phyloP scores from a whole-genome alignment of 2,329 filamentous ascomycete genomes.

The Stemphylium vesicarium region DNA sequence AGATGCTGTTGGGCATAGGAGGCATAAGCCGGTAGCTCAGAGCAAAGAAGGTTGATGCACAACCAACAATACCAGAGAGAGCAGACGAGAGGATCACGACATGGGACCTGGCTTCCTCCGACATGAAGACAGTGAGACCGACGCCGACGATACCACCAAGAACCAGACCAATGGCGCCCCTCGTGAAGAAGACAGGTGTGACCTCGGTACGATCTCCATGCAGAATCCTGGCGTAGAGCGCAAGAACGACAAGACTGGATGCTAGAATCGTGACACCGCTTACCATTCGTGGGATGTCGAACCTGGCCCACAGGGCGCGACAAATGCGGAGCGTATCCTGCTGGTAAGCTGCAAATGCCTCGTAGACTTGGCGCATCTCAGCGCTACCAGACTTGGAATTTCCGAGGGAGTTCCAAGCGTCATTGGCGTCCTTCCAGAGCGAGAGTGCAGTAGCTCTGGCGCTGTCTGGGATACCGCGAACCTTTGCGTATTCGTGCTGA shows the following conservation, averaged over 20 bases:
- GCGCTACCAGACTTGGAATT: conserved; percentile 42
- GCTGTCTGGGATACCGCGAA: conserved; percentile 70
- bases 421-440: conserved; percentile 67
- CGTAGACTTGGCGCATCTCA: conserved; percentile 53
- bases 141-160: conserved; percentile 52
- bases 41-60: conserved; percentile 51
- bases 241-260: conserved; percentile 70
- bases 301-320: conserved; percentile 87
- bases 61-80: conserved; percentile 49
- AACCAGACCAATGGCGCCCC: conserved; percentile 57
- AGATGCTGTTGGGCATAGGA: conserved; percentile 75
- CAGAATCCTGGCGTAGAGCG: conserved; percentile 72
- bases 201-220: conserved; percentile 61
- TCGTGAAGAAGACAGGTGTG: conserved; percentile 59
- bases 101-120: conserved; percentile 49
- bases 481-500: conserved; percentile 79
- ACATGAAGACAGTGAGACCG: conserved; percentile 53
- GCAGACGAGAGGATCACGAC: conserved; percentile 51
- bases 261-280: conserved; percentile 76
- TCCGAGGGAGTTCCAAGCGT: conserved; percentile 56
- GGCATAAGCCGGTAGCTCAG: conserved; percentile 52
- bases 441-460: conserved; percentile 61
- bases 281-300: conserved; percentile 86
- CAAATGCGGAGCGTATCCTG: conserved; percentile 78
- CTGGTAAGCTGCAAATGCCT: conserved; percentile 76